These are phyloP conservation scores for Backusella tarrabulga DNA, from an alignment of 192 early-diverging fungal genomes.

Conservation along the genomic window DNA sequence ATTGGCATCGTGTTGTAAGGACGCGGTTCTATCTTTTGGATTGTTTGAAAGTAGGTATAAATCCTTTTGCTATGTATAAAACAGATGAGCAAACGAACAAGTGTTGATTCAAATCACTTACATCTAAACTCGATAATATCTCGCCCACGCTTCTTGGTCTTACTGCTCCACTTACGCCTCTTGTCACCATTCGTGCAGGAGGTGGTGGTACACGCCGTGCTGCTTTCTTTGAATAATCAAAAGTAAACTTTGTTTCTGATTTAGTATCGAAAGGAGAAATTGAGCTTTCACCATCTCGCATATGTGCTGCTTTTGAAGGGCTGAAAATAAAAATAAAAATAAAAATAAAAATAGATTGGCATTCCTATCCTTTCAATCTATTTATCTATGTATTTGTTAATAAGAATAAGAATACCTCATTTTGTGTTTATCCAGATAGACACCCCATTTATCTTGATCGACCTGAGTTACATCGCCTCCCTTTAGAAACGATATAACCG, in stretches of 20 bases:
- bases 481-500: constrained; percentile 14
- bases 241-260: constrained; percentile 5
- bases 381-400: background rate
- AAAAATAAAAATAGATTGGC: background rate
- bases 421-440: constrained; percentile 20
- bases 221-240: constrained; percentile 40
- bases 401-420: background rate
- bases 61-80: background rate
- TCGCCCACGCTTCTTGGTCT: constrained; percentile 56
- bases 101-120: background rate
- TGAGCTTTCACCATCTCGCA: background rate
- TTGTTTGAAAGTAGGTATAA: background rate
- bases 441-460: constrained; percentile 19
- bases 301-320: constrained; percentile 3
- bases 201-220: constrained; percentile 46
- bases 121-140: constrained; percentile 43
- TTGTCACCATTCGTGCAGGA: constrained; percentile 56
- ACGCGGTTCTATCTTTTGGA: background rate
- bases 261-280: background rate
- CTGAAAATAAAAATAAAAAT: background rate
- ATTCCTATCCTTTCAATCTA: background rate
- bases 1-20: background rate
- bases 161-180: constrained; percentile 58
- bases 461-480: constrained; percentile 12
- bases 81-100: background rate